phyloP scores from a whole-genome alignment of 352 stramenopile species.

The Phytophthora macrochlamydospora region DNA sequence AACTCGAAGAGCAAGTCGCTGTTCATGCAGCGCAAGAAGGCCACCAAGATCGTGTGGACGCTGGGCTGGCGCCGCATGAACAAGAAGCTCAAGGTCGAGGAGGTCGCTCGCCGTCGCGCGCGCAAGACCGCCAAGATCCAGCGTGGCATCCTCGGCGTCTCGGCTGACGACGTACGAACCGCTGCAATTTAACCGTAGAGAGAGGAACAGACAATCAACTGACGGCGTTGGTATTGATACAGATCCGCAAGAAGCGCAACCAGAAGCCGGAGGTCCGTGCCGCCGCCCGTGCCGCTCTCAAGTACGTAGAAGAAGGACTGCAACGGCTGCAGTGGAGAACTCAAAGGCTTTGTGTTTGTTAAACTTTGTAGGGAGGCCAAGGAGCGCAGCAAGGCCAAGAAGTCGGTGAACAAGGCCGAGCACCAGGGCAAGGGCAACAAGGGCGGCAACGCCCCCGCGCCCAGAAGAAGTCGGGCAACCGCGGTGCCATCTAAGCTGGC shows the following conservation, averaged over 20 bases:
- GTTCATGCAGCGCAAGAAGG: slow-evolving; percentile 99
- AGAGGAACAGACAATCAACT: neutral
- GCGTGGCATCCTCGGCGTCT: slow-evolving; percentile 96
- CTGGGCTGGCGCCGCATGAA: slow-evolving; percentile 97
- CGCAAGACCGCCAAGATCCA: slow-evolving; percentile 97
- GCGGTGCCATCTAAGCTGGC: slow-evolving; percentile 79
- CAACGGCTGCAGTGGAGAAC: neutral
- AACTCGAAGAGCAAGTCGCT: slow-evolving; percentile 98
- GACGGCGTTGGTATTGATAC: slow-evolving; percentile 2
- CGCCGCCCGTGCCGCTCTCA: slow-evolving; percentile 91
- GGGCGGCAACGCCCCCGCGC: slow-evolving; percentile 66
- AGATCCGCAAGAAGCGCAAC: slow-evolving; percentile 98
- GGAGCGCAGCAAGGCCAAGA: slow-evolving; percentile 90
- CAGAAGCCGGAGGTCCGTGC: slow-evolving; percentile 95
- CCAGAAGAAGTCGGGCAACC: slow-evolving; percentile 91
- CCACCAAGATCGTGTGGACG: slow-evolving; percentile 99
- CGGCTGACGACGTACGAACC: slow-evolving; percentile 91
- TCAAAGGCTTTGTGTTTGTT: neutral
- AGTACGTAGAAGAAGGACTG: slow-evolving; percentile 55
- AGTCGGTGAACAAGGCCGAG: slow-evolving; percentile 63
- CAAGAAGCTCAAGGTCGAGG: slow-evolving; percentile 98
- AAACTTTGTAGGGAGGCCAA: slow-evolving; percentile 69
- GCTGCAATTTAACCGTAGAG: neutral
- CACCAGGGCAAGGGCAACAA: slow-evolving; percentile 65
- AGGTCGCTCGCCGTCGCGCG: slow-evolving; percentile 80